These are phyloP conservation scores for Dispira simplex DNA, from an alignment of 192 early-diverging fungal species.

Conservation along the genomic window DNA sequence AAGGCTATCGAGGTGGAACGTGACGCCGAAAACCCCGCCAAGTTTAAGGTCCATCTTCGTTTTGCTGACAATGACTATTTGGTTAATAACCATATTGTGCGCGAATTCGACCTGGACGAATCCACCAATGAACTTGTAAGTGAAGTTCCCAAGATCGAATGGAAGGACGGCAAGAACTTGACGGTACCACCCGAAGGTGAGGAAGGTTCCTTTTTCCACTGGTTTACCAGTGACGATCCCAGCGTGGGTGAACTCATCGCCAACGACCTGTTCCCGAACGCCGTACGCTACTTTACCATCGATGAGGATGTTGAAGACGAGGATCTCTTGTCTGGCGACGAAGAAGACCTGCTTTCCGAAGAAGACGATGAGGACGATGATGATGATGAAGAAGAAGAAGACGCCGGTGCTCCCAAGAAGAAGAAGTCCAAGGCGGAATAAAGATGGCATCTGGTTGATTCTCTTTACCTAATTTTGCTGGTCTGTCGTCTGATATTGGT, in stretches of 20 bases:
- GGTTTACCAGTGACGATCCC: background rate
- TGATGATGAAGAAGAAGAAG: background rate
- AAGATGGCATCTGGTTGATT: too few species aligned
- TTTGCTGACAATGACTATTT: background rate
- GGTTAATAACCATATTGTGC: background rate
- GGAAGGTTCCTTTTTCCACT: background rate
- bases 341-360: background rate
- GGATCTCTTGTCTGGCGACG: background rate
- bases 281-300: background rate
- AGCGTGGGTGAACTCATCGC: background rate
- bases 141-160: background rate
- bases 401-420: background rate
- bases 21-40: background rate
- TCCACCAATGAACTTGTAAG: background rate
- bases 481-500: too few species aligned
- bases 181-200: background rate
- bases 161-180: slow-evolving; percentile 3
- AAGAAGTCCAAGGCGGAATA: slow-evolving; percentile 2
- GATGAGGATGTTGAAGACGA: background rate
- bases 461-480: too few species aligned
- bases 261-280: background rate
- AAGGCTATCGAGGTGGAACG: background rate
- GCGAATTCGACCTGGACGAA: background rate
- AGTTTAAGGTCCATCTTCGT: background rate
- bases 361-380: background rate